Base-by-base conservation (phyloP, 2,329 filamentous ascomycete species). In the Akanthomyces dipterigenus region DNA sequence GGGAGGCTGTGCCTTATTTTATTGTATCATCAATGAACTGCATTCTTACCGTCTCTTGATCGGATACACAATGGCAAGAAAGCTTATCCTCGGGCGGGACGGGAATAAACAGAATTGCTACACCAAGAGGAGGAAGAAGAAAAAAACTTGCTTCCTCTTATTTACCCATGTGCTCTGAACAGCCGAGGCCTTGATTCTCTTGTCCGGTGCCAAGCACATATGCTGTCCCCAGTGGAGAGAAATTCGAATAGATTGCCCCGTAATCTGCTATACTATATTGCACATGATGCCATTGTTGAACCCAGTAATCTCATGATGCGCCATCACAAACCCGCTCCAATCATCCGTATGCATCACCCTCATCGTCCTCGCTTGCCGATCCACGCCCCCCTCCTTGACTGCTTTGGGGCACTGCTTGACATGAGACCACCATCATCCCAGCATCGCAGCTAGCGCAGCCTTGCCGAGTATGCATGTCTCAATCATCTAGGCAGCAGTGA, bases 401-500 rank as follows among this genome's bases (percentile, higher is more conserved):
- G 11, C 22, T 26, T 49, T 28, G 28, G 22, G 55, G 31, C 43
- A 22, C 31, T 40, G 16, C 43, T 18, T 22, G 38, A 55, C 51
- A 55, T 26, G 43, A 40, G 34, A 58, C 55, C 55, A 58, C 55
- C 43, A 38, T 16, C 43, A 49, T 43, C 55, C 55, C 22, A 31
- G 28, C 31, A 58, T 58, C 55, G 55, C 55, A 43, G 36, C 45
- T 43, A 59, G 56, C 14, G 22, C 31, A 42, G 36, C 55, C 55
- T 31, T 57, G 55, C 45, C 43, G 55, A 42, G 38, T 36, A 43
- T 58, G 56, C 56, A 59, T 59, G 56, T 59, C 56, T 59, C 56
- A 51, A 49, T 4, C 24, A 26, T 42, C 46, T 12, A 59, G 56
- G 46, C 56, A 59, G 46, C 56, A 59, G 45, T 20, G 8, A 18